Base-by-base conservation (phyloP, 2,329 filamentous ascomycete genomes). In the Penicillium thymicola region DNA sequence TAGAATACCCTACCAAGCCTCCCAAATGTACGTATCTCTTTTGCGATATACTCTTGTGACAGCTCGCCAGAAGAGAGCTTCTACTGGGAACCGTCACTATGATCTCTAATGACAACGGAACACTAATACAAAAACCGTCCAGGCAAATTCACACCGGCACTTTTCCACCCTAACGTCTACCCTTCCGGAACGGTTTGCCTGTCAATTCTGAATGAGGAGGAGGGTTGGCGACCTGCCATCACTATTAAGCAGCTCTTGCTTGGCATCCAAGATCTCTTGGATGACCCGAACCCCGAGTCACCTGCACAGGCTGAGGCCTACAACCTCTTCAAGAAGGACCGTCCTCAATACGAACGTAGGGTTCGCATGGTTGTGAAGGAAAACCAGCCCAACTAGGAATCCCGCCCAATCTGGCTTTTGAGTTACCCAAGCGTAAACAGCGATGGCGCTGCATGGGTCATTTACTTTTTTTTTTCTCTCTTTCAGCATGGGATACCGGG, bases 131-230 rank as follows among this genome's bases (percentile, higher is more conserved):
- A 50, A 38, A 37, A 25, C 49, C 55, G 6, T 59, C 40, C 65
- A 96, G 92, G 92, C 86, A 97, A 96, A 83, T 99, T 99, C 71
- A 85, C 88, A 0, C 94, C 94, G 13, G 93, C 94, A 23, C 85
- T 99, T 40, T 99, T 99, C 79, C 94, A 99, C 71, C 94, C 94
- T 0, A 99, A 99, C 74, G 94, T 99, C 65, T 99, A 99, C 73
- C 94, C 94, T 0, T 97, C 93, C 0, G 95, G 94, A 65, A 99
- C 94, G 46, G 94, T 99, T 60, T 99, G 94, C 72, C 83, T 99
- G 23, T 96, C 91, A 28, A 99, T 99, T 65, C 79, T 99, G 64
- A 99, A 97, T 77, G 95, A 99, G 75, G 94, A 99, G 68, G 94
- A 99, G 74, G 92, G 90, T 7, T 99, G 95, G 94, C 95, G 96